Evolutionary conservation across 768 basidiomycete species (phyloP).

Genomic region (Paxillus rubicundulus): DNA sequence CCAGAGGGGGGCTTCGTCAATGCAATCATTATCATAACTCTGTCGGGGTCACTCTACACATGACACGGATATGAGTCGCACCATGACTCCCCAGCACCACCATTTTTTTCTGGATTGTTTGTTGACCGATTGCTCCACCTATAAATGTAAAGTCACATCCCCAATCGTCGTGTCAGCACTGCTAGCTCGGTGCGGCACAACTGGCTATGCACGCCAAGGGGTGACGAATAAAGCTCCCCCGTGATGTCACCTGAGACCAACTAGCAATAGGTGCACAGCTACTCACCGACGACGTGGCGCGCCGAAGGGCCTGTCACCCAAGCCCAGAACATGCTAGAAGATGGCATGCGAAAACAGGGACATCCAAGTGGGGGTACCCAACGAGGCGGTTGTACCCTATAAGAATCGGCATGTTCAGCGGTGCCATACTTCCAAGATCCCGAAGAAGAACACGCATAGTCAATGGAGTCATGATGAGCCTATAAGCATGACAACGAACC

Average conservation of each 20-base stretch:
- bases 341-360: constrained; percentile 1
- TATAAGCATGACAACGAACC: constrained; percentile 3
- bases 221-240: not conserved
- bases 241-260: not conserved
- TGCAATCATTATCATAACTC: not conserved
- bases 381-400: constrained; percentile 16
- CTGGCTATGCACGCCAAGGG: not conserved
- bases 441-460: constrained; percentile 27
- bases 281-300: not conserved
- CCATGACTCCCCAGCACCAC: constrained; percentile 17
- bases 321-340: not conserved
- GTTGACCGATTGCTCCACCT: constrained; percentile 8
- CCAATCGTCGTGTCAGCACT: constrained; percentile 17
- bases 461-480: constrained; percentile 14
- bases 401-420: constrained; percentile 13
- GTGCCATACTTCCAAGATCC: constrained; percentile 15
- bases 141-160: constrained; percentile 19
- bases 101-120: constrained; percentile 1
- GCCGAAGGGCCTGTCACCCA: not conserved
- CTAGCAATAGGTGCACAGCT: not conserved
- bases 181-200: constrained; percentile 15
- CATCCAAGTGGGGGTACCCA: not conserved
- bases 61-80: constrained; percentile 21
- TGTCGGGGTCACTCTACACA: not conserved
- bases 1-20: not conserved